These are phyloP conservation scores for Bonia amplexicaulis DNA, from an alignment of 176 grass and related monocot genomes.

Conservation along the genomic window DNA sequence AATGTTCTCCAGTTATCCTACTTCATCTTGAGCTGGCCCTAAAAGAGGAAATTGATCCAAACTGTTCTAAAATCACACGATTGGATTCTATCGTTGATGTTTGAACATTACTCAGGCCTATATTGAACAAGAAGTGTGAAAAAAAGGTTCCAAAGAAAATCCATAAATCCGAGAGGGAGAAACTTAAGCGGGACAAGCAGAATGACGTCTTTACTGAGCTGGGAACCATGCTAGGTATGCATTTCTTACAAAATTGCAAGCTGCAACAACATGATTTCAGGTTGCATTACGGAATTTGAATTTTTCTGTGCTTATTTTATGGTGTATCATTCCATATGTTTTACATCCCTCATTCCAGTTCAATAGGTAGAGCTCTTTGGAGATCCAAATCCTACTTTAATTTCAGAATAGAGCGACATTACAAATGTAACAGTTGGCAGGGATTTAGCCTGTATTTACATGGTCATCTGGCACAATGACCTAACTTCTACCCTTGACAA, in stretches of 20 bases:
- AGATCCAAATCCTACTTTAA: background rate
- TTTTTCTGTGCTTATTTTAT: background rate
- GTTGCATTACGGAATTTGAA: background rate
- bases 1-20: background rate
- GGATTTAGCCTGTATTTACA: background rate
- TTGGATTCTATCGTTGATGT: background rate
- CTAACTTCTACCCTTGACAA: background rate
- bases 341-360: background rate
- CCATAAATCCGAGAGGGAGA: constrained; percentile 95
- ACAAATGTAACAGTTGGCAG: background rate
- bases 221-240: constrained; percentile 63
- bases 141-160: constrained; percentile 69
- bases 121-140: constrained; percentile 41
- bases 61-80: background rate
- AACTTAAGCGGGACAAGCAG: constrained; percentile 60
- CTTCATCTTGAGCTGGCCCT: background rate
- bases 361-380: background rate
- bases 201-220: constrained; percentile 77
- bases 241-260: background rate
- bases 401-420: background rate
- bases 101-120: constrained; percentile 27
- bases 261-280: background rate
- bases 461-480: background rate
- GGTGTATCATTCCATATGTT: background rate
- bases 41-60: background rate